Evolutionary conservation across 2,329 filamentous ascomycete species (phyloP).

Genomic region (Botrytis squamosa): DNA sequence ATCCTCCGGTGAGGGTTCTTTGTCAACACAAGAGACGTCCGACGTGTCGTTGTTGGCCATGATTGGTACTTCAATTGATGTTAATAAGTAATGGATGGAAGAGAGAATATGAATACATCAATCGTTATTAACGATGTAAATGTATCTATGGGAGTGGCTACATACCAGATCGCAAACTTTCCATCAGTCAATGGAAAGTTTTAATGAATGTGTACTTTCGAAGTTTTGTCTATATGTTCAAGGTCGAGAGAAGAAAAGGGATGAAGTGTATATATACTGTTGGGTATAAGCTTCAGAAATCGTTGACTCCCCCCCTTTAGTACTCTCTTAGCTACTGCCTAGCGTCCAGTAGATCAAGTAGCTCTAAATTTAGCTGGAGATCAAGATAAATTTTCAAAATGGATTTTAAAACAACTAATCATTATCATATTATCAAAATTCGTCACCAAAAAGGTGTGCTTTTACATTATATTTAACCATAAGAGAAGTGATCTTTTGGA

Average conservation of each 20-base stretch:
- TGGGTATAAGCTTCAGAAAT: background rate
- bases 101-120: background rate
- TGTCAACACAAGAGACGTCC: background rate
- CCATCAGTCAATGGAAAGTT: background rate
- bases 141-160: background rate
- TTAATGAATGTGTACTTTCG: background rate
- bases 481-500: background rate
- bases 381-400: background rate
- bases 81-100: background rate
- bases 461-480: accelerated
- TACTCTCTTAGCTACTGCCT: background rate
- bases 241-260: background rate
- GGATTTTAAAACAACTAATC: background rate
- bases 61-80: background rate
- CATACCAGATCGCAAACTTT: background rate
- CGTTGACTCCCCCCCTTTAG: background rate
- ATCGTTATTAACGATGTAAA: background rate
- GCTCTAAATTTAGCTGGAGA: background rate
- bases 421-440: background rate
- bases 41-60: background rate
- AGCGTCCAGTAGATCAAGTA: background rate
- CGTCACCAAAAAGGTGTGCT: accelerated
- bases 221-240: too few relatives aligned
- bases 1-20: background rate
- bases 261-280: background rate